Conservation (phyloP, 495 filamentous ascomycete genomes). For the Pseudomonodictys pantanalensis region DNA sequence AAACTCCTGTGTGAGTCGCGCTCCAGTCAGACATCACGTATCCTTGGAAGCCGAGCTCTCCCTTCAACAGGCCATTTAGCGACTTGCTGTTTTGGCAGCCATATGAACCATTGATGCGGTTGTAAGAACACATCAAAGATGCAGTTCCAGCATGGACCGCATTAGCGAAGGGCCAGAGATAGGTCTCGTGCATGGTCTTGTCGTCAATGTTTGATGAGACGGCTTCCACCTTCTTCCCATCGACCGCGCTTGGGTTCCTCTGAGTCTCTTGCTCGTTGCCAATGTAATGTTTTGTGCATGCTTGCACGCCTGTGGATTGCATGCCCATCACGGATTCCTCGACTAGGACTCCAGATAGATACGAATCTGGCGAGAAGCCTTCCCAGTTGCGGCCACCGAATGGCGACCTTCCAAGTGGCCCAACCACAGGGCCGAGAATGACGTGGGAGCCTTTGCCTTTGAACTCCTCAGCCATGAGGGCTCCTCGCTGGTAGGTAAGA, state of each 20-base stretch:
- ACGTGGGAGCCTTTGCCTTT: conserved; percentile 34
- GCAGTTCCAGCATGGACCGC: conserved; percentile 36
- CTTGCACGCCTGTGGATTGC: conserved; percentile 53
- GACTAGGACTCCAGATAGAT: conserved; percentile 11
- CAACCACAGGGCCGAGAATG: conserved; percentile 51
- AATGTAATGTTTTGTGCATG: conserved; percentile 37
- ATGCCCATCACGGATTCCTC: conserved; percentile 51
- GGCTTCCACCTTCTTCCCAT: conserved; percentile 15
- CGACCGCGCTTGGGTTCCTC: conserved; percentile 17
- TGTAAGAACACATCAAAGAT: conserved; percentile 41
- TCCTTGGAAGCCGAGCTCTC: conserved; percentile 55
- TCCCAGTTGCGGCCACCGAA: conserved; percentile 60
- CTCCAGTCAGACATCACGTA: conserved; percentile 44
- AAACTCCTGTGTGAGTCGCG: conserved; percentile 31
- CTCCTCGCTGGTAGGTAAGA: conserved; percentile 28
- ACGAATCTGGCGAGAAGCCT: conserved; percentile 44
- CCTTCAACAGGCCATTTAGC: conserved; percentile 52
- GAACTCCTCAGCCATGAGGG: conserved; percentile 34
- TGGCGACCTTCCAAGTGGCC: conserved; percentile 53
- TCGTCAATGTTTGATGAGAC: conserved; percentile 38
- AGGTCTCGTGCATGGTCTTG: conserved; percentile 41
- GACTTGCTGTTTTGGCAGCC: conserved; percentile 39
- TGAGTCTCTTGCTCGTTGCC: conserved; percentile 36
- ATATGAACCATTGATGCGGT: conserved; percentile 42
- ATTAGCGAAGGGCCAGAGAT: conserved; percentile 41